phyloP scores from a whole-genome alignment of 768 basidiomycete genomes.

The Amanita molliuscula region DNA sequence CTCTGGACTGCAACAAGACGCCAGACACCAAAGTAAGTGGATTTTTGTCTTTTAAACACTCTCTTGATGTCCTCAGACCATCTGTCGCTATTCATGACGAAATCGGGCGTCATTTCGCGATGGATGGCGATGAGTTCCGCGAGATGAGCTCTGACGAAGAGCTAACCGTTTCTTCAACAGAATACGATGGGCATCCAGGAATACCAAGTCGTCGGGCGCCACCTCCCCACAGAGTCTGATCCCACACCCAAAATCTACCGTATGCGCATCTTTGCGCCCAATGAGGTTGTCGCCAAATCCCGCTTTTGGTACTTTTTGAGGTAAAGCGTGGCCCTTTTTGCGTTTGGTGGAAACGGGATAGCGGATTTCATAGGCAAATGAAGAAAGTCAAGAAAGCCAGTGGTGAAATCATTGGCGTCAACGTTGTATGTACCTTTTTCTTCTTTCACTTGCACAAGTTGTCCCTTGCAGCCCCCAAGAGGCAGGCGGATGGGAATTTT shows the following conservation, averaged over 20 bases:
- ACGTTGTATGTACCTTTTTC: conserved; percentile 70
- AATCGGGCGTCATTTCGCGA: too few species aligned
- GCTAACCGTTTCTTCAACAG: too few species aligned
- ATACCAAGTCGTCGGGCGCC: conserved; percentile 97
- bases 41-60: too few species aligned
- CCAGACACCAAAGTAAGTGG: too few species aligned
- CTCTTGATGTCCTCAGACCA: too few species aligned
- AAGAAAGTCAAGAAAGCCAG: conserved; percentile 99
- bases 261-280: conserved; percentile 99
- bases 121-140: too few species aligned
- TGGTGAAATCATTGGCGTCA: conserved; percentile 98
- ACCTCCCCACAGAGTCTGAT: conserved; percentile 88
- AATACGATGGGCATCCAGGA: too few species aligned
- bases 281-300: conserved; percentile 97
- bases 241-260: conserved; percentile 98
- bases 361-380: conserved; percentile 52
- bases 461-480: conserved; percentile 73
- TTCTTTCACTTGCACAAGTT: conserved; percentile 13
- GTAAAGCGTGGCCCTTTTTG: conserved; percentile 27
- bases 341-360: not conserved
- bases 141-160: too few species aligned
- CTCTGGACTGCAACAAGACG: too few species aligned
- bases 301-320: conserved; percentile 99
- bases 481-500: conserved; percentile 73
- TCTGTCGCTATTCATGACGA: too few species aligned